Conservation (phyloP, 257 asterid genomes). For the Phtheirospermum japonicum region DNA sequence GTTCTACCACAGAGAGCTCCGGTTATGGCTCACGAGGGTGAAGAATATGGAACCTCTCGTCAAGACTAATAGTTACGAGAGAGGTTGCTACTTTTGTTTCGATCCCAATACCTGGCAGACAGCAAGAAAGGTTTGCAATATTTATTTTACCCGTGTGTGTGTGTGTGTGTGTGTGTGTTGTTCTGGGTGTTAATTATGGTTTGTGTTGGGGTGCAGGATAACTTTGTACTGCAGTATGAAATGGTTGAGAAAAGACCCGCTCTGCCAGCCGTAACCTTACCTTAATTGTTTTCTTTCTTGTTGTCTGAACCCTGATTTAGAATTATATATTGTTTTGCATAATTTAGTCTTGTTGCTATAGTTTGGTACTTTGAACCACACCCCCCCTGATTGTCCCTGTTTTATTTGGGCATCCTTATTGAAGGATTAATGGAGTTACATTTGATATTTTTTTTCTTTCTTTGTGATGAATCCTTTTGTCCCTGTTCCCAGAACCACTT, state of each 20-base stretch:
- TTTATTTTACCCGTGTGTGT: conserved; percentile 4
- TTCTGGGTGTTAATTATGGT: conserved; percentile 3
- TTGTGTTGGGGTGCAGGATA: conserved; percentile 51
- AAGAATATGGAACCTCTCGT: conserved; percentile 67
- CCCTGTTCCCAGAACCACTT: too few species aligned
- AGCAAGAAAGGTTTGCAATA: conserved; percentile 55
- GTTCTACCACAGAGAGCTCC: conserved; percentile 75
- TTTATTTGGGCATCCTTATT: conserved; percentile 11
- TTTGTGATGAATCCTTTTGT: neutral
- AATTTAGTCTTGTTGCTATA: conserved; percentile 23
- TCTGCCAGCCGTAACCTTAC: conserved; percentile 33
- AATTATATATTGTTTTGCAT: neutral
- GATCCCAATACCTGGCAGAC: conserved; percentile 82
- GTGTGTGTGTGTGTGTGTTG: neutral
- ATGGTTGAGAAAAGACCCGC: conserved; percentile 64
- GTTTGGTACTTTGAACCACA: conserved; percentile 33
- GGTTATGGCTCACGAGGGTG: conserved; percentile 63
- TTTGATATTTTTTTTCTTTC: conserved; percentile 1
- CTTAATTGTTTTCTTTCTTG: neutral
- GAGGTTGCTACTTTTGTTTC: conserved; percentile 65
- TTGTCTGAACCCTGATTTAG: conserved; percentile 16
- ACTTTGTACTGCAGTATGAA: conserved; percentile 65
- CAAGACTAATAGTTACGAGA: conserved; percentile 58
- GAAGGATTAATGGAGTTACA: conserved; percentile 17
- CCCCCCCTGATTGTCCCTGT: conserved; percentile 10